phyloP scores from a whole-genome alignment of 306 rosid species.

The Trifolium repens region DNA sequence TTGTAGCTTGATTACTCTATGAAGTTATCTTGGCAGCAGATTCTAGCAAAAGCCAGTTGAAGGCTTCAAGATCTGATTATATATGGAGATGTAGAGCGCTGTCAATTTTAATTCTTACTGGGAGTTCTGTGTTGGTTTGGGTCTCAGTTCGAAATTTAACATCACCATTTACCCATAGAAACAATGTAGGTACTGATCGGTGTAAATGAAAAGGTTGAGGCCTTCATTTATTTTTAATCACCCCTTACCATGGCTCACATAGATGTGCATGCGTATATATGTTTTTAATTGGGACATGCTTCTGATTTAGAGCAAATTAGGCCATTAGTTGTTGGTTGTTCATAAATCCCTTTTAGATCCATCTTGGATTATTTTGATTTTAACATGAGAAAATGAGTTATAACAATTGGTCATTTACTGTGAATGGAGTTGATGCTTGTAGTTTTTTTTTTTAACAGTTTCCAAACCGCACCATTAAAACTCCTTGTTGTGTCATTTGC shows the following conservation, averaged over 20 bases:
- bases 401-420: conserved; percentile 1
- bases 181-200: conserved; percentile 43
- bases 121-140: conserved; percentile 48
- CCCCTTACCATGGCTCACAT: not conserved
- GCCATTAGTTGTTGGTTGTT: conserved; percentile 20
- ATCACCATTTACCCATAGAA: conserved; percentile 44
- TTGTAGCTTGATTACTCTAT: conserved; percentile 27
- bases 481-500: too few relatives aligned
- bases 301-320: conserved; percentile 31
- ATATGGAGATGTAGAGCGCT: conserved; percentile 32
- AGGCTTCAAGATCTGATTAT: conserved; percentile 37
- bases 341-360: not conserved
- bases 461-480: too few relatives aligned
- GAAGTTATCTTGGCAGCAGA: conserved; percentile 35
- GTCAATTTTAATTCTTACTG: conserved; percentile 35
- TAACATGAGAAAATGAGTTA: conserved; percentile 38
- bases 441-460: not conserved
- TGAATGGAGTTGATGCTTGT: not conserved
- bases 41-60: conserved; percentile 35
- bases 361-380: conserved; percentile 37
- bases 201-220: conserved; percentile 36
- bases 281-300: conserved; percentile 32
- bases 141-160: conserved; percentile 50
- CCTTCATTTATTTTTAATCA: conserved; percentile 16
- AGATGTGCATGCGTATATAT: conserved; percentile 35